Base-by-base conservation (phyloP, 495 filamentous ascomycete genomes). In the Penicillium pulvis region DNA sequence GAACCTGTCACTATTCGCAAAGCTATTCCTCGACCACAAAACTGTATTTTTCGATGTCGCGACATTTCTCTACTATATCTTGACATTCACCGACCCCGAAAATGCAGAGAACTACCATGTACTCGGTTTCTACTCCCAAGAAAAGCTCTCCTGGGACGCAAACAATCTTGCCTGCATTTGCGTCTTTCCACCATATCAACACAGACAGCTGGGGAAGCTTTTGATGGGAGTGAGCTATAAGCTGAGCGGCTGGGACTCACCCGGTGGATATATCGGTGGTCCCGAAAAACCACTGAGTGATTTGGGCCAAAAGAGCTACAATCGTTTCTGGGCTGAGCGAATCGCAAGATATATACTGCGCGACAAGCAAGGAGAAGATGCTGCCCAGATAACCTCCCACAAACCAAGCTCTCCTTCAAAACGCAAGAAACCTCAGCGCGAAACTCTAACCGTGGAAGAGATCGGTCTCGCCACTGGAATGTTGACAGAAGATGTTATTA, bases 111-210 rank as follows among this genome's bases (percentile, higher is more conserved):
- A 71, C 33, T 76, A 75, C 59, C 66, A 71, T 31, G 87, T 97
- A 31, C 84, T 97, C 8, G 94, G 95, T 51, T 99, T 96, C 83
- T 99, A 96, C 81, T 93, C 89, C 23, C 98, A 98, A 68, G 94
- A 99, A 76, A 98, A 98, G 66, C 87, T 96, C 74, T 94, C 90
- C 4, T 99, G 94, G 94, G 94, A 99, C 67, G 91, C 94, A 64
- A 97, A 98, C 71, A 99, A 98, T 61, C 83, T 99, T 0, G 94
- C 94, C 4, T 99, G 94, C 69, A 99, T 99, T 58, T 79, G 97
- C 24, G 83, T 99, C 11, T 97, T 99, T 69, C 94, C 95, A 3
- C 94, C 94, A 1, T 98, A 93, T 83, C 94, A 98, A 70, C 85
- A 87, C 51, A 91, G 89, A 60, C 91, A 92, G 14, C 83, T 97